A percentile compares a stretch with the other conserved stretches of the same genome.
Evolutionary conservation across 805 yeast genomes (phyloP).

Genomic region (Scheffersomyces ergatensis): DNA sequence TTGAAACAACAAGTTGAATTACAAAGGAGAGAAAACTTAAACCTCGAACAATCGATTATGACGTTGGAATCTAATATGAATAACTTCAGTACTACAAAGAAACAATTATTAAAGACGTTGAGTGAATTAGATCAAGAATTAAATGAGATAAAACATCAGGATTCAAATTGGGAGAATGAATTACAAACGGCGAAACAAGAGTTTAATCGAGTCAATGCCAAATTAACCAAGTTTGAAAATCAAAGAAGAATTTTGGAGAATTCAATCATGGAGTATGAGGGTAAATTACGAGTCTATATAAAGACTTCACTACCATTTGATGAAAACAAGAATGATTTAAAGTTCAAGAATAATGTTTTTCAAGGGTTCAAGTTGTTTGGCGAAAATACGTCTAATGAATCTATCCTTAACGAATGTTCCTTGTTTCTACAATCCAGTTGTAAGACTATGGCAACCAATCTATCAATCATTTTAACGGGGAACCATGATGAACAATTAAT

Average conservation of each 20-base stretch:
- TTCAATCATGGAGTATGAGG: conserved; percentile 38
- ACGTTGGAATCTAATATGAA: conserved; percentile 14
- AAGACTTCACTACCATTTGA: not conserved
- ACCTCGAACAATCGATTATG: conserved; percentile 5
- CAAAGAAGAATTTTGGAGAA: conserved; percentile 48
- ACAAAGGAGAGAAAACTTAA: conserved; percentile 5
- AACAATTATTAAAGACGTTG: conserved; percentile 17
- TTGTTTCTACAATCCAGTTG: conserved; percentile 14
- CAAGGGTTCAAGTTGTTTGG: conserved; percentile 18
- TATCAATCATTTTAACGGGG: conserved; percentile 18
- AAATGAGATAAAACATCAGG: conserved; percentile 11
- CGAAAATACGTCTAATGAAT: conserved; percentile 1
- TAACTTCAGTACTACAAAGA: conserved; percentile 13
- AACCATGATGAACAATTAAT: conserved; percentile 1
- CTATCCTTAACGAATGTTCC: conserved; percentile 18
- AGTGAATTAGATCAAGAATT: conserved; percentile 15
- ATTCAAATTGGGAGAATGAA: conserved; percentile 16
- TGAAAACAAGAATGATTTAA: conserved; percentile 3
- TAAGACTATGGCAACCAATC: conserved; percentile 7
- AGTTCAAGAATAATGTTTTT: conserved; percentile 3
- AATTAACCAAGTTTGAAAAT: conserved; percentile 30
- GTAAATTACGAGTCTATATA: conserved; percentile 22
- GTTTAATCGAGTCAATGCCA: conserved; percentile 19
- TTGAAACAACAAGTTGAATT: conserved; percentile 3
- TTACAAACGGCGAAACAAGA: conserved; percentile 12